A percentile compares a stretch with the other conserved stretches of the same genome.
Conservation (phyloP, 139 green algal genomes). For the Tetradesmus obliquus region DNA sequence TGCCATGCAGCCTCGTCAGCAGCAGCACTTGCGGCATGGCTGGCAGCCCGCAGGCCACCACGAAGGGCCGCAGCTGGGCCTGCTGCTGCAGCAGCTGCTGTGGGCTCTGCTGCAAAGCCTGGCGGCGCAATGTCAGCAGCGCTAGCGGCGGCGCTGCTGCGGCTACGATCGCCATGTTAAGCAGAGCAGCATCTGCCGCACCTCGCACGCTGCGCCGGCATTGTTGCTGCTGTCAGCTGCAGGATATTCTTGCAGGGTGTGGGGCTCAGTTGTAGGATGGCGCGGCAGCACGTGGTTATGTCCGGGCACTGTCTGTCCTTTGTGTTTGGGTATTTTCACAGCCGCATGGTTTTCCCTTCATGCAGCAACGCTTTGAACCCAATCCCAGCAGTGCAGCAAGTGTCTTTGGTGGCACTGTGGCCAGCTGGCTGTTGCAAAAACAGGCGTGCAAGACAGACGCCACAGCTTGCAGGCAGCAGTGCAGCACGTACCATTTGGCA, state of each 20-base stretch:
- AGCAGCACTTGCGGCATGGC: neutral
- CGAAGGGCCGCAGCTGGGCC: neutral
- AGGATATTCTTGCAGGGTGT: neutral
- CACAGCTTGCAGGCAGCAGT: neutral
- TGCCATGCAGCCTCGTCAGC: conserved; percentile 18
- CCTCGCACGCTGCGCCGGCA: neutral
- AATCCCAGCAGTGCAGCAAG: no score
- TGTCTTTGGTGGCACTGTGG: no score
- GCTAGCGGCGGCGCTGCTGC: neutral
- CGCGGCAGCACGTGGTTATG: no score
- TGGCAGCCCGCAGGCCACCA: neutral
- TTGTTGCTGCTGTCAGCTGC: neutral
- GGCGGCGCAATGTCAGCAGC: neutral
- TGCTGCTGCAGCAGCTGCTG: neutral
- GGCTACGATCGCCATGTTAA: neutral
- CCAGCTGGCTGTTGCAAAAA: no score
- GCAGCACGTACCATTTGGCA: neutral
- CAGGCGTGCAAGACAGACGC: neutral
- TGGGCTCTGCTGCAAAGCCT: neutral
- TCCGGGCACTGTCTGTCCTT: no score
- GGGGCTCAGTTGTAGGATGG: no score
- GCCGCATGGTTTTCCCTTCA: no score
- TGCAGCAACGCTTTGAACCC: no score
- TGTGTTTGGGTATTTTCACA: no score
- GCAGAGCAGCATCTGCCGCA: neutral